These are phyloP conservation scores for Brassica cretica DNA, from an alignment of 345 rosid genomes.

Conservation along the genomic window DNA sequence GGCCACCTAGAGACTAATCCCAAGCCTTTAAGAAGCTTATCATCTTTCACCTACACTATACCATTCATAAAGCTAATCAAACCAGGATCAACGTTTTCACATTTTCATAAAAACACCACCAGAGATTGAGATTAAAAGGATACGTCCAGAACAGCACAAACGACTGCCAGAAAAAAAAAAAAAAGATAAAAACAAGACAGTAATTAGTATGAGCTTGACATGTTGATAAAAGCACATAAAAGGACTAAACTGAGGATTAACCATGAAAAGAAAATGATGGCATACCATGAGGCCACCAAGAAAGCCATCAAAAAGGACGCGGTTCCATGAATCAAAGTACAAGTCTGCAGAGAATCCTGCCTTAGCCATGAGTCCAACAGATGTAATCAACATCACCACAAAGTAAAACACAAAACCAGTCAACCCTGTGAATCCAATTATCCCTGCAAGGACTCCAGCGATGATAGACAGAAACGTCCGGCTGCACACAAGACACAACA, in stretches of 20 bases:
- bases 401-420: slow-evolving; percentile 81
- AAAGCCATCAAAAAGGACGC: slow-evolving; percentile 74
- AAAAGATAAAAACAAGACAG: slow-evolving; percentile 22
- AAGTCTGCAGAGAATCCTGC: slow-evolving; percentile 72
- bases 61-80: slow-evolving; percentile 12
- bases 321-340: slow-evolving; percentile 83
- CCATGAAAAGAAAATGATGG: not conserved
- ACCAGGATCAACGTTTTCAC: not conserved
- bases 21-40: not conserved
- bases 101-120: not conserved
- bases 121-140: slow-evolving; percentile 29
- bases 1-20: not conserved
- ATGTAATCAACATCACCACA: slow-evolving; percentile 79
- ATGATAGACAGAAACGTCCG: slow-evolving; percentile 92
- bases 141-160: slow-evolving; percentile 99
- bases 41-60: not conserved
- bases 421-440: slow-evolving; percentile 81
- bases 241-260: not conserved
- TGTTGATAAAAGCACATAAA: not conserved
- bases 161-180: slow-evolving; percentile 80
- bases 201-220: not conserved
- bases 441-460: slow-evolving; percentile 91
- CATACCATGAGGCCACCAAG: slow-evolving; percentile 90
- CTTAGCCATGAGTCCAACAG: slow-evolving; percentile 82
- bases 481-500: slow-evolving; percentile 49